Evolutionary conservation across 306 rosid genomes (phyloP), one percentile per base, ranked within the genome.

Genomic region (Myrica gale): DNA sequence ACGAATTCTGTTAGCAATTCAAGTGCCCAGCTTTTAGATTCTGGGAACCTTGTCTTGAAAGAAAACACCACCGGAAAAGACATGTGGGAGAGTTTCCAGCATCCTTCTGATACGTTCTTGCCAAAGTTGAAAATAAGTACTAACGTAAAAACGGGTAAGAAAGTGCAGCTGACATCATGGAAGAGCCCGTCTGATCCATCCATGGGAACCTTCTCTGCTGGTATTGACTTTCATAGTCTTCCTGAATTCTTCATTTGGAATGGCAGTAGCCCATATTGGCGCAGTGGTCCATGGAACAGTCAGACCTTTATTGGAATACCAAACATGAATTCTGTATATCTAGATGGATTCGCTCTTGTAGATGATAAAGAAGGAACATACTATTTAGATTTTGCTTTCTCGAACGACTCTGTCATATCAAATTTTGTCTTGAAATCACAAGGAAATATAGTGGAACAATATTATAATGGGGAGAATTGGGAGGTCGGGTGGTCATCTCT

Each of bases 201-300:
- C 5, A 15, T 3, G 0, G 83, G 89, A 5, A 83, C 15, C 70
- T 86, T 83, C 45, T 78, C 70, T 9, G 45, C 41, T 12, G 68
- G 78, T 19, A 54, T 86, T 7, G 68, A 78, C 9, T 32, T 68
- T 1, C 26, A 7, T 9, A 78, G 37, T 43, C 71, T 55, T 1
- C 80, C 79, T 3, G 82, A 86, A 47, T 67, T 63, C n/a, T 79
- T 81, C 10, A 20, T 83, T 11, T 81, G 84, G 87, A 82, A 85
- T 15, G 78, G 21, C 8, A 44, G 37, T 61, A 71, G 8, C 3
- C 78, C 76, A 0, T 73, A 78, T 61, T 86, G 84, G 84, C 77
- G 87, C 42, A 78, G 80, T 16, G 90, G 87, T 51, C 87, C 90
- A 0, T 86, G 90, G 90, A 83, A 86, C n/a, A 74, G 85, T 57